These are phyloP conservation scores for Penicillium palitans DNA, from an alignment of 2,329 filamentous ascomycete species.

Conservation along the genomic window DNA sequence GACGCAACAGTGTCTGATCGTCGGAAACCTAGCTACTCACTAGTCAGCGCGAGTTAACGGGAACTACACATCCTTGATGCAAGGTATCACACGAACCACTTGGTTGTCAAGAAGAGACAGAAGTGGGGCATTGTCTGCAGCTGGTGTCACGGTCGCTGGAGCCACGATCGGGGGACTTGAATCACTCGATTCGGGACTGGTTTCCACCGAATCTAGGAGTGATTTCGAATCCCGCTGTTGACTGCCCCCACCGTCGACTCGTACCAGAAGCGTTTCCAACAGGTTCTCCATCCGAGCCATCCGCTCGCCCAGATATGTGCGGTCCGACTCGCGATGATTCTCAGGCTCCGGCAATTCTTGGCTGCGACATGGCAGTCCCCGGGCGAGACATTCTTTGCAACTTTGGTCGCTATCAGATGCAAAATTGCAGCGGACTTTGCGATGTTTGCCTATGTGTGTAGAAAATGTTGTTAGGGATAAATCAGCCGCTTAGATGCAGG, in stretches of 20 bases:
- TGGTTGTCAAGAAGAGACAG: constrained; percentile 13
- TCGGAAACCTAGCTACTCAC: constrained; percentile 7
- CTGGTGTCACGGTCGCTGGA: constrained; percentile 5
- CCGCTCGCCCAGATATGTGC: constrained; percentile 12
- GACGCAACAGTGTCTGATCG: not conserved
- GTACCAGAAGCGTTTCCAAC: constrained; percentile 10
- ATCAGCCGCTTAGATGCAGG: not conserved
- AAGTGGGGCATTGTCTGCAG: constrained; percentile 12
- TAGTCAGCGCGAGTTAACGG: not conserved
- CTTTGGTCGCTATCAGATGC: constrained; percentile 8
- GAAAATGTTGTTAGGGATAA: not conserved
- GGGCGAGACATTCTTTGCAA: constrained; percentile 15
- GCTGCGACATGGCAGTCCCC: constrained; percentile 14
- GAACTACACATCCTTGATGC: not conserved
- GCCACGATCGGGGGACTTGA: not conserved
- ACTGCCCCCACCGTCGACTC: not conserved
- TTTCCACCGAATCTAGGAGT: not conserved
- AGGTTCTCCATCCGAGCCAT: constrained; percentile 14
- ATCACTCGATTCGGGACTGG: not conserved
- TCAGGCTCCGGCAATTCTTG: constrained; percentile 18
- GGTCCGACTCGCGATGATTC: constrained; percentile 13
- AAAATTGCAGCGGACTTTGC: constrained; percentile 19
- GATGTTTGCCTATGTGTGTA: constrained; percentile 13
- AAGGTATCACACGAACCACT: not conserved
- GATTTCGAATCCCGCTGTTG: not conserved